A percentile compares a stretch with the other conserved stretches of the same genome.
phyloP scores from a whole-genome alignment of 1,139 yeast genomes.

The Protomyces inouyei region DNA sequence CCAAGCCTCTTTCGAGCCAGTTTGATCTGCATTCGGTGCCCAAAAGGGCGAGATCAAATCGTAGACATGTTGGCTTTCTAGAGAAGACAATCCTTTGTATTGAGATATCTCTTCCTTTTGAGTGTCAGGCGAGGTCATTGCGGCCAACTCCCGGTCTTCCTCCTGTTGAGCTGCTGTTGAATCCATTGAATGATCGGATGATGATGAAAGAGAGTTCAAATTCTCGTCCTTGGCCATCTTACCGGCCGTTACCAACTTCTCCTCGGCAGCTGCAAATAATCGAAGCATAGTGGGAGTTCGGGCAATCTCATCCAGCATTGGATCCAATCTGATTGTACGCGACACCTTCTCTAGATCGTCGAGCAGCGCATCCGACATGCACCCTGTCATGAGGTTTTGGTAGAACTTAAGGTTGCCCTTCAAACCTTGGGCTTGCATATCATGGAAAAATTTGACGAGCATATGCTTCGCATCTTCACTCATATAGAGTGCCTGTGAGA shows the following conservation, averaged over 20 bases:
- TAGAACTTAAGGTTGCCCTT: conserved; percentile 20
- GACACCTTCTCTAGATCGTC: background rate
- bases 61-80: background rate
- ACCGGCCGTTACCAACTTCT: background rate
- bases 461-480: conserved; percentile 8
- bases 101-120: background rate
- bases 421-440: background rate
- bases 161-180: background rate
- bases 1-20: background rate
- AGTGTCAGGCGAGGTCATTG: background rate
- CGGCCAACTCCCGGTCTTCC: background rate
- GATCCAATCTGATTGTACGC: background rate
- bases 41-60: background rate
- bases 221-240: background rate
- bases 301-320: background rate
- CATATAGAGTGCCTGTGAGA: conserved; percentile 15
- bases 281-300: background rate
- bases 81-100: background rate
- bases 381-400: background rate
- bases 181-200: background rate
- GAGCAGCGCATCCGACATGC: background rate
- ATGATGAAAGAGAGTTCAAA: background rate
- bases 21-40: background rate
- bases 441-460: background rate
- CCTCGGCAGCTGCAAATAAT: background rate